Conservation (phyloP, 2,329 filamentous ascomycete genomes). For the Fusarium ramigenum region DNA sequence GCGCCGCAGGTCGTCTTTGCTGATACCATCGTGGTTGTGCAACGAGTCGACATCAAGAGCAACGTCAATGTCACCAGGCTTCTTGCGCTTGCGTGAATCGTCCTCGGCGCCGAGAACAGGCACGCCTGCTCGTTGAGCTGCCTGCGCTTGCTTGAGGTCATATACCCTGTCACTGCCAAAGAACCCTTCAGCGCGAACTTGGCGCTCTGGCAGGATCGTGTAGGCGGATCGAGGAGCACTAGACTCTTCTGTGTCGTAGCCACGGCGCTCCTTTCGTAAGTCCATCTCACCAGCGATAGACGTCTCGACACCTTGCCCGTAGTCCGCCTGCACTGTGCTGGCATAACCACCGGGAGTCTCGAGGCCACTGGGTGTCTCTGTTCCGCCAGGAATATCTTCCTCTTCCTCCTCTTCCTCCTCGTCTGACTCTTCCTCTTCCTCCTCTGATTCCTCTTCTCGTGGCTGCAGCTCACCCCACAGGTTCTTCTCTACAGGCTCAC, state of each 20-base stretch:
- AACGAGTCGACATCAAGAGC: conserved; percentile 88
- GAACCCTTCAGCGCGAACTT: conserved; percentile 88
- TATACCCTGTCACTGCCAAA: conserved; percentile 96
- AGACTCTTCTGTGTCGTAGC: conserved; percentile 86
- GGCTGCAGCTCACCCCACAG: conserved; percentile 93
- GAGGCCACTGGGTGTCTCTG: conserved; percentile 78
- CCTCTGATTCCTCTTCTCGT: conserved; percentile 75
- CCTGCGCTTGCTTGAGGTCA: conserved; percentile 71
- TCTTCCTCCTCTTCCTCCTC: conserved; percentile 71
- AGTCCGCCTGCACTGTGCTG: conserved; percentile 83
- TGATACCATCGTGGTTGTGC: conserved; percentile 77
- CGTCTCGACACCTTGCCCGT: conserved; percentile 73
- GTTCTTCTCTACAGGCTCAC: conserved; percentile 85
- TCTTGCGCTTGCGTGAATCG: conserved; percentile 85
- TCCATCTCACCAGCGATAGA: conserved; percentile 89
- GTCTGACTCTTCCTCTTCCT: conserved; percentile 80
- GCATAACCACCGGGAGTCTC: conserved; percentile 85
- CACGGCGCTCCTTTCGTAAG: conserved; percentile 82
- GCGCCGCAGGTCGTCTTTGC: conserved; percentile 82
- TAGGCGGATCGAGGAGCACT: conserved; percentile 82
- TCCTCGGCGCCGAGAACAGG: conserved; percentile 85
- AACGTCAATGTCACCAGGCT: conserved; percentile 94
- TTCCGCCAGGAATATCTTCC: conserved; percentile 70
- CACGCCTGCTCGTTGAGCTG: conserved; percentile 60
- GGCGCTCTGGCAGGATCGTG: conserved; percentile 88